Percentiles rank a stretch among this genome's conserved stretches.
These are phyloP conservation scores for Cephalotrichum gorgonifer DNA, from an alignment of 2,329 filamentous ascomycete genomes.

Conservation along the genomic window DNA sequence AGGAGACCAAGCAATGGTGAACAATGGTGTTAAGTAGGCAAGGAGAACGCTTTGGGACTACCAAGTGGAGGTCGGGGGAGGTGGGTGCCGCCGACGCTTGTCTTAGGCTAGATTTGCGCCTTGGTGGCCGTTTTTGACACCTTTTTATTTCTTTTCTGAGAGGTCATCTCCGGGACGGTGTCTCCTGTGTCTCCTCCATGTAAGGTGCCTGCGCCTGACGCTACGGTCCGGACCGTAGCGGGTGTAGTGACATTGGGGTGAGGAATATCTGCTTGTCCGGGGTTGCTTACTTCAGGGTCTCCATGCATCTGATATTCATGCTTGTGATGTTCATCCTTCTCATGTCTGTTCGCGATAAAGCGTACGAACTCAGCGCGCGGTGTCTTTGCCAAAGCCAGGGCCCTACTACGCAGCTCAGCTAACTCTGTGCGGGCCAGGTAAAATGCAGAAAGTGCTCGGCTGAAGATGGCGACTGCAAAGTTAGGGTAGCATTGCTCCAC, in stretches of 20 bases:
- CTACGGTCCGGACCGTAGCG: not conserved
- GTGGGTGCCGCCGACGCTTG: no score
- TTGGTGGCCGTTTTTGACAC: no score
- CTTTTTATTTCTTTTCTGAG: no score
- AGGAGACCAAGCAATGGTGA: not conserved
- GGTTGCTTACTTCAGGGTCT: not conserved
- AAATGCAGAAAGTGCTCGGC: not conserved
- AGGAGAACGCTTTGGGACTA: no score
- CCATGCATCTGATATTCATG: not conserved
- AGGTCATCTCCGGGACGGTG: not conserved
- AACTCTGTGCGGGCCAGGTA: not conserved
- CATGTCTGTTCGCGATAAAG: not conserved
- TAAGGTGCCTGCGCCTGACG: no score
- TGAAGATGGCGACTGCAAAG: not conserved
- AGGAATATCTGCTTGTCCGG: not conserved
- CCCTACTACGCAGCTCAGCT: not conserved
- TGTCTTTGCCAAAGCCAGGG: not conserved
- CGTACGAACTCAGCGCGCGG: not conserved
- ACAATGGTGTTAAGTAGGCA: not conserved
- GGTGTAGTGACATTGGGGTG: not conserved
- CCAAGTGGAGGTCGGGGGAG: no score
- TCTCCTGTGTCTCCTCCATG: not conserved
- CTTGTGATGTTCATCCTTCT: not conserved
- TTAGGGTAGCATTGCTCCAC: not conserved
- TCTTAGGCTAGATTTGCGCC: no score